Base-by-base conservation (phyloP, 139 green algal species). In the Parachlorella kessleri region DNA sequence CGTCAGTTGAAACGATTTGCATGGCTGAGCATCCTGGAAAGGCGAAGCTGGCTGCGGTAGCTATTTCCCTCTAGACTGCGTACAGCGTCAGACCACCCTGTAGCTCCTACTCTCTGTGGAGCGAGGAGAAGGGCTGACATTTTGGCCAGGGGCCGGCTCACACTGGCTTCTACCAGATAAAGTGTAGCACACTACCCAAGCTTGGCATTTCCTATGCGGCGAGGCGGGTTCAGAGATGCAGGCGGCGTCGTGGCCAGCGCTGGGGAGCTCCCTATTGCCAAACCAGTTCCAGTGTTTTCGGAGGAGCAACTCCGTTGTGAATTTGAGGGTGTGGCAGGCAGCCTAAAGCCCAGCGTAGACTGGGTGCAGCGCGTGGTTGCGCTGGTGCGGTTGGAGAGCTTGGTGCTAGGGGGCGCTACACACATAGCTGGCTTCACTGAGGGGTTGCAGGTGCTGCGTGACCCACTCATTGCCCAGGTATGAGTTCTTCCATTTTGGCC, bases 331-430 rank as follows among this genome's bases (percentile, higher is more conserved):
- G 81, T 91, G 26, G 40, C 68, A 1, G 28, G 48, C 3, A 55
- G 65, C 32, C 87, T 95, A 39, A 77, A 71, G 28, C 71, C 69
- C 36, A 68, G 69, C 3, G 76, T 75, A 38, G 86, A 92, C 4
- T 92, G 84, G 85, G 55, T 80, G n/a, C 65, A 78, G 30, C 83
- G 89, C 32, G 83, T 92, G 39, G 66, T 74, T 6, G 84, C 89
- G 4, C 86, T 97, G 88, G 67, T 91, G 69, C 83, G 88, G 18
- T 42, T 97, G 53, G 91, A 97, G 79, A 88, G 86, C 0, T 75
- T 96, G 28, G 84, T 90, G 36, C 73, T 73, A 24, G 93, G 93
- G 10, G 89, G 88, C 37, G 88, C 87, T 6, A 65, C 78, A 24
- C 55, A 76, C 18, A 72, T 85, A 26, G 72, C 73, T 3, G 59